Conservation (phyloP, 2,329 filamentous ascomycete genomes). For the Bretziella fagacearum region DNA sequence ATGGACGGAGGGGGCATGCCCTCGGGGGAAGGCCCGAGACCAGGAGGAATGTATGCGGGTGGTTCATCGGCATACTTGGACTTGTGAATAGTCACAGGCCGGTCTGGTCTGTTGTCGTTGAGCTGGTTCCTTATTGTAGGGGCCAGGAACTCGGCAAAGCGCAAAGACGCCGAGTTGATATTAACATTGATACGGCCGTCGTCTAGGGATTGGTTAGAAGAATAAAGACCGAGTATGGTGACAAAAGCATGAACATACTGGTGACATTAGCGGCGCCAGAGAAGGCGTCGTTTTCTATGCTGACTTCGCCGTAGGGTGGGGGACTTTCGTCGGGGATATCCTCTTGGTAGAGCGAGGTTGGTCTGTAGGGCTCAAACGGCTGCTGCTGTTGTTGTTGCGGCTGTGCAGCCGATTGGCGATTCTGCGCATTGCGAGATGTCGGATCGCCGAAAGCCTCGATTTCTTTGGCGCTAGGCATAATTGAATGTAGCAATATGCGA, state of each 20-base stretch:
- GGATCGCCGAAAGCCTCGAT: slow-evolving; percentile 2
- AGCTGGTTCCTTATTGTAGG: slow-evolving; percentile 22
- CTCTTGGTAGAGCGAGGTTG: neutral
- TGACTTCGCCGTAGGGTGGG: slow-evolving; percentile 42
- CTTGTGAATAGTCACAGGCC: slow-evolving; percentile 6
- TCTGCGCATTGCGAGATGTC: neutral
- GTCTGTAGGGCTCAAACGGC: slow-evolving; percentile 4
- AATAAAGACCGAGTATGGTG: neutral
- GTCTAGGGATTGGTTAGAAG: slow-evolving; percentile 25
- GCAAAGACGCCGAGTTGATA: slow-evolving; percentile 48
- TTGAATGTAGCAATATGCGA: neutral
- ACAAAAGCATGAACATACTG: slow-evolving; percentile 22
- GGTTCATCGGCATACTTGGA: slow-evolving; percentile 10
- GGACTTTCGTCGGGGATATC: slow-evolving; percentile 19
- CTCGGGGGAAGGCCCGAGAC: slow-evolving; percentile 44
- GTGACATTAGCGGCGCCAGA: slow-evolving; percentile 44
- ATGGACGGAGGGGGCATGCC: slow-evolving; percentile 40
- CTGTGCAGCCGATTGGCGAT: neutral
- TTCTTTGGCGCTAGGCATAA: neutral
- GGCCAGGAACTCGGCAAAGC: slow-evolving; percentile 11
- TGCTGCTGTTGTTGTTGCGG: slow-evolving; percentile 1
- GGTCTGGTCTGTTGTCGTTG: slow-evolving; percentile 14
- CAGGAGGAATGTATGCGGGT: slow-evolving; percentile 52
- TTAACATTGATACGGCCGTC: slow-evolving; percentile 68
- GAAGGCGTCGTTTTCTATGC: slow-evolving; percentile 28